These are phyloP conservation scores for Rhazya stricta DNA, from an alignment of 257 asterid genomes.

Conservation along the genomic window DNA sequence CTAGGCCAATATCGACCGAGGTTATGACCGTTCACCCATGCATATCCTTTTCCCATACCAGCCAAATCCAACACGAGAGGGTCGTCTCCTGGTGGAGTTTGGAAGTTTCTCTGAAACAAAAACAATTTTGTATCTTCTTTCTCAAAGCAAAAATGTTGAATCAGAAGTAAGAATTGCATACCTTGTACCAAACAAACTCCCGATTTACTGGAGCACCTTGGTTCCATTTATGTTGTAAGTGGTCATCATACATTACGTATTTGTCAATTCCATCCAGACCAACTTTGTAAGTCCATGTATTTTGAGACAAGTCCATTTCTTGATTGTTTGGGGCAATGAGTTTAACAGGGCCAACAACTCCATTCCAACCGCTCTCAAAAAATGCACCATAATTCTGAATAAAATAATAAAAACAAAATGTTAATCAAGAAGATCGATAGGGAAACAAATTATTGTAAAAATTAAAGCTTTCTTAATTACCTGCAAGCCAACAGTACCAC, in stretches of 20 bases:
- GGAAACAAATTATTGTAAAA: neutral
- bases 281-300: slow-evolving; percentile 32
- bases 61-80: slow-evolving; percentile 39
- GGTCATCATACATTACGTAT: neutral
- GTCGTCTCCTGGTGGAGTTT: slow-evolving; percentile 33
- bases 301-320: slow-evolving; percentile 23
- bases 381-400: slow-evolving; percentile 34
- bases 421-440: neutral
- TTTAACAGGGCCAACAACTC: slow-evolving; percentile 33
- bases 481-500: slow-evolving; percentile 42
- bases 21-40: slow-evolving; percentile 42
- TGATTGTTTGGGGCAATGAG: slow-evolving; percentile 29
- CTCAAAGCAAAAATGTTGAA: neutral
- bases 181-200: slow-evolving; percentile 44
- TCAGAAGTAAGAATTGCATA: neutral
- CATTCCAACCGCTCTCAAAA: slow-evolving; percentile 20
- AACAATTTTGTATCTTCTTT: neutral
- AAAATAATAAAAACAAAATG: neutral
- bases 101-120: slow-evolving; percentile 26
- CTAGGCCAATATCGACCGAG: slow-evolving; percentile 44
- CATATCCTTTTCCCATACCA: slow-evolving; percentile 38
- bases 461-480: slow-evolving; percentile 5
- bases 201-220: slow-evolving; percentile 12
- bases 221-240: neutral
- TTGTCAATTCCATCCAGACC: slow-evolving; percentile 26